Evolutionary conservation across 768 basidiomycete species (phyloP), one percentile per base, ranked within the genome.

Genomic region (Coprinopsis marcescibilis): DNA sequence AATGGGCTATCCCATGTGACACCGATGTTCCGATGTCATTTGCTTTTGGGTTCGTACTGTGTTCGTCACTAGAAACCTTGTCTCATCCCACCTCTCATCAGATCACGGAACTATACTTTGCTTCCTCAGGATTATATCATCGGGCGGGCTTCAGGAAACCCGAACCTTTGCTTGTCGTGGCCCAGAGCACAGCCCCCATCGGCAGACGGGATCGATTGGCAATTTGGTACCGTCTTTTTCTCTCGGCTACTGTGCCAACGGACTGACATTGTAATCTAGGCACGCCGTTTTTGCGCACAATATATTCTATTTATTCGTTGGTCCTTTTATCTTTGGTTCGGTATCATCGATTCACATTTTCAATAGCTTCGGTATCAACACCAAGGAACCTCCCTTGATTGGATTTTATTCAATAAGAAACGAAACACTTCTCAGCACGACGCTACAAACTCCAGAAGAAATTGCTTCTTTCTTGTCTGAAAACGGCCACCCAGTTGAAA

Each of bases 171-270:
- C 62, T 64, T 89, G 34, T 67, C 84, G 20, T 90, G 88, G 88
- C 87, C 86, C 1, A 69, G 65, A 52, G 85, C 85, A 3, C 62
- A 68, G 15, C 70, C 79, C 6, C 88, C 85, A 0, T 83, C 71
- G 48, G 52, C 80, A 12, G 83, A 89, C 60, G 88, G 85, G 12
- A 73, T 90, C 43, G 88, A 90, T 56, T 90, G 88, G 88, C 85
- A 89, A 60, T 69, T 90, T 40, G 86, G 85, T 83, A 53, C 21
- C 63, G 49, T n/a, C 4, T 14, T 8, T 17, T n/a, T 25, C 13
- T 25, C n/a, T 21, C 26, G 12, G 19, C 13, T 29, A 42, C 21
- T 7, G 8, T 29, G 37, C 23, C 20, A 8, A 3, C 14, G 27
- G 21, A n/a, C 4, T 33, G 20, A 36, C 23, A 32, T 33, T 14